phyloP scores from a whole-genome alignment of 2,329 filamentous ascomycete species.

The Coniochaeta ligniaria region DNA sequence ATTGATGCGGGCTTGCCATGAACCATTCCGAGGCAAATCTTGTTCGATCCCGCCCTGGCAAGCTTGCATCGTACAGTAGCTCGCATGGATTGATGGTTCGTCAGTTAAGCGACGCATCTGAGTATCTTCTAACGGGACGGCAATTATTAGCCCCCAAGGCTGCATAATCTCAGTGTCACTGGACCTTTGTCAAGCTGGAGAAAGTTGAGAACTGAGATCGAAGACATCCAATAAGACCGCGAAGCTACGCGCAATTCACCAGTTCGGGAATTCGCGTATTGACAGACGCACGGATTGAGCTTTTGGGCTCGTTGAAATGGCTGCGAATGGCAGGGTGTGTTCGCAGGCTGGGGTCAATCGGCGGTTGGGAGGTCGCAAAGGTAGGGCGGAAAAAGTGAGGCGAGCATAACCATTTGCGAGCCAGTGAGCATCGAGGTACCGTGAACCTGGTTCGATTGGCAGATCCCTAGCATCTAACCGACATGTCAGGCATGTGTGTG shows the following conservation, averaged over 20 bases:
- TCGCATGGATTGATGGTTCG: neutral
- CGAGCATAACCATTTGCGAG: slow-evolving; percentile 8
- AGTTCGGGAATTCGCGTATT: neutral
- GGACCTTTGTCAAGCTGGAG: slow-evolving; percentile 2
- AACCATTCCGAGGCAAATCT: neutral
- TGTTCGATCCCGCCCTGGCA: neutral
- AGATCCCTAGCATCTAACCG: neutral
- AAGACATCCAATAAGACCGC: neutral
- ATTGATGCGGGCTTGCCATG: neutral
- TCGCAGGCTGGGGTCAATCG: neutral
- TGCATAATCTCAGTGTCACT: slow-evolving; percentile 12
- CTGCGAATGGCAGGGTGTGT: neutral
- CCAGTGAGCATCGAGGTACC: slow-evolving; percentile 8
- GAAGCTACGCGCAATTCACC: neutral
- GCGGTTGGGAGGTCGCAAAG: neutral
- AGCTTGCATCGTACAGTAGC: neutral
- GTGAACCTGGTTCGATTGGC: neutral
- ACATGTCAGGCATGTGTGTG: neutral
- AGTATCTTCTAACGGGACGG: neutral
- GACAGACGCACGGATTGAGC: neutral
- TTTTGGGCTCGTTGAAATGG: neutral
- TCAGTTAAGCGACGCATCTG: neutral
- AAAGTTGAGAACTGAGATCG: neutral
- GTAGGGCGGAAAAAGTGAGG: slow-evolving; percentile 13
- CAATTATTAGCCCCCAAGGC: slow-evolving; percentile 9